Evolutionary conservation across 2,329 filamentous ascomycete species (phyloP), one percentile per base, ranked within the genome.

Genomic region (Bipolaris zeicola): DNA sequence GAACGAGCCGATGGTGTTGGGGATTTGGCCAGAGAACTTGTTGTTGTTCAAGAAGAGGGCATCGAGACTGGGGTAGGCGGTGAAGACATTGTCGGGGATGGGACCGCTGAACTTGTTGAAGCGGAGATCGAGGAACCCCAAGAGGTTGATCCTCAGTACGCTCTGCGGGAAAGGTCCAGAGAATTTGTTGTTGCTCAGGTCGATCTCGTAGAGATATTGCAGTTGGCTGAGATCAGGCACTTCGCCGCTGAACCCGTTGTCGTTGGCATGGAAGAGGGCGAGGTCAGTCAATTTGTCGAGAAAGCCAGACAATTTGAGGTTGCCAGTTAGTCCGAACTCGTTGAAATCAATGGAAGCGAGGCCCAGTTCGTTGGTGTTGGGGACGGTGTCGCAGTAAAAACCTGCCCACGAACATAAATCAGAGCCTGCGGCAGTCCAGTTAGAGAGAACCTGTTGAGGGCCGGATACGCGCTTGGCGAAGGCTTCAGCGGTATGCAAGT

Each of bases 141-240:
- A 6, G 11, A 5, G 18, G 4, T 18, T 26, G n/a, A 13, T 18
- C 1, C 6, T 20, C 8, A 39, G 8, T 2, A 34, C n/a, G n/a
- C 31, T 39, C 3, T 11, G 1, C n/a, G 46, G 46, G 24, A 49
- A 49, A 1, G 14, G 6, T 11, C 46, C 46, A 0, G 34, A 49
- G 22, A 49, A n/a, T 22, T 49, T 14, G 24, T 49, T 49, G 46
- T 49, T 31, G 46, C 34, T 39, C 6, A 49, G 6, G 8, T 49
- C 46, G 5, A 49, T 3, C 24, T 49, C 46, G 46, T 28, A 28
- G 18, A 49, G 24, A 18, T 49, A 39, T n/a, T 39, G 13, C n/a
- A 28, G 6, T 2, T 1, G 1, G n/a, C n/a, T 49, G 36, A 49
- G 8, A 10, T 38, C 14, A 6, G 46, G 46, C 0, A 49, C 16